Evolutionary conservation across 2,329 filamentous ascomycete species (phyloP).

Genomic region (Clarireedia homoeocarpa): DNA sequence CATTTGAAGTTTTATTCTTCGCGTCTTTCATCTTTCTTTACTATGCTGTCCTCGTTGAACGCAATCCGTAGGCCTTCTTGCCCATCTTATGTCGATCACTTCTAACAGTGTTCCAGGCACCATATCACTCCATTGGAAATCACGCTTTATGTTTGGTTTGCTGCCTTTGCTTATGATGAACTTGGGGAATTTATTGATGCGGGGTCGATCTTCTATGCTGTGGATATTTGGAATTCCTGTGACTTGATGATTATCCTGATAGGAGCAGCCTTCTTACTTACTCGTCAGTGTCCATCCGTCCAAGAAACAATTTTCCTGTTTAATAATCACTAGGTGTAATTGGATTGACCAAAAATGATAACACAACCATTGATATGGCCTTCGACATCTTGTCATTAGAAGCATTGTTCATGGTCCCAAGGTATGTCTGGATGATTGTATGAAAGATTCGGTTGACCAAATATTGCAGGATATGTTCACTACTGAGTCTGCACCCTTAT

Average conservation of each 20-base stretch:
- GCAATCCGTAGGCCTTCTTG: constrained; percentile 41
- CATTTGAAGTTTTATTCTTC: constrained; percentile 79
- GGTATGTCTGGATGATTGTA: constrained; percentile 30
- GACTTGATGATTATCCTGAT: constrained; percentile 68
- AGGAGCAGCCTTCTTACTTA: constrained; percentile 60
- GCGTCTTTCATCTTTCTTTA: constrained; percentile 69
- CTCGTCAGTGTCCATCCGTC: constrained; percentile 47
- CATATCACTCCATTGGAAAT: constrained; percentile 62
- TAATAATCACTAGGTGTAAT: constrained; percentile 46
- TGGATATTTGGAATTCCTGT: constrained; percentile 75
- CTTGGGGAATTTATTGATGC: constrained; percentile 79
- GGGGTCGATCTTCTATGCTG: constrained; percentile 76
- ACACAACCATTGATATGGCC: constrained; percentile 62
- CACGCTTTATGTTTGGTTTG: constrained; percentile 76
- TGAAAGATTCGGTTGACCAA: constrained; percentile 6
- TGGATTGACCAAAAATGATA: constrained; percentile 54
- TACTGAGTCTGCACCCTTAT: constrained; percentile 80
- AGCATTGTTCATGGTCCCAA: constrained; percentile 80
- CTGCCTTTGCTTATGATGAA: constrained; percentile 82
- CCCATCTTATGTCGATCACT: not conserved
- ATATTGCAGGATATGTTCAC: constrained; percentile 62
- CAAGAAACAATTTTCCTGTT: not conserved
- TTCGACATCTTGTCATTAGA: constrained; percentile 89
- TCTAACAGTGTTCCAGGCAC: constrained; percentile 24
- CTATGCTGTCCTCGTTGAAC: constrained; percentile 75